These are phyloP conservation scores for Trypanosoma theileri DNA, from an alignment of 208 protist species.

Conservation along the genomic window DNA sequence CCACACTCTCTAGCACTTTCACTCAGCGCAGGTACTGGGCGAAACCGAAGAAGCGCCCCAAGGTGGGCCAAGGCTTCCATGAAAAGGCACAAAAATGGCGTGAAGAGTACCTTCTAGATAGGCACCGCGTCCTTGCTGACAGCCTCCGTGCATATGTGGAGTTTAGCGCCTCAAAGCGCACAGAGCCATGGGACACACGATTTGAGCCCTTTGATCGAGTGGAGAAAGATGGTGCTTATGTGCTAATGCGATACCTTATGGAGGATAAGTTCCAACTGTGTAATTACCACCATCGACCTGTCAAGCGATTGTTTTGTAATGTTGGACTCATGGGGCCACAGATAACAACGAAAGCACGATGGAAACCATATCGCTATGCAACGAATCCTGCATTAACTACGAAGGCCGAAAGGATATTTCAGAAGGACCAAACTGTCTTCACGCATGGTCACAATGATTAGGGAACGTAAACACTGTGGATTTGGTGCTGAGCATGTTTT, in stretches of 20 bases:
- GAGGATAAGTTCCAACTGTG: slow-evolving; percentile 90
- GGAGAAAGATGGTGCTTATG: slow-evolving; percentile 88
- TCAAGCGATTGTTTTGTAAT: slow-evolving; percentile 88
- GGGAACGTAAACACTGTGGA: slow-evolving; percentile 1
- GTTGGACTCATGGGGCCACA: slow-evolving; percentile 87
- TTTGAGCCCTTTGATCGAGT: slow-evolving; percentile 90
- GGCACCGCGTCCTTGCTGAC: slow-evolving; percentile 82
- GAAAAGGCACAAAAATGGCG: slow-evolving; percentile 91
- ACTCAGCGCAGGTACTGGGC: slow-evolving; percentile 82
- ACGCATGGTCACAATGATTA: slow-evolving; percentile 82
- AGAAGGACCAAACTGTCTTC: slow-evolving; percentile 79
- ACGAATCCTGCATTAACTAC: slow-evolving; percentile 70
- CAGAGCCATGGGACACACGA: slow-evolving; percentile 89
- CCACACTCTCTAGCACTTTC: slow-evolving; percentile 28
- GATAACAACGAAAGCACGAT: slow-evolving; percentile 75
- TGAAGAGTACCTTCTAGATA: slow-evolving; percentile 86
- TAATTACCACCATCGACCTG: slow-evolving; percentile 87
- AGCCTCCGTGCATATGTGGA: slow-evolving; percentile 87
- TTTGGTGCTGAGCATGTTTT: no score
- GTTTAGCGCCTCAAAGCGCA: slow-evolving; percentile 79
- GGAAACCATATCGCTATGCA: slow-evolving; percentile 87
- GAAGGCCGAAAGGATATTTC: slow-evolving; percentile 77
- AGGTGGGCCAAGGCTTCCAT: slow-evolving; percentile 84
- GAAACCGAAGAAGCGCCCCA: slow-evolving; percentile 90
- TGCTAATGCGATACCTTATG: slow-evolving; percentile 84